Base-by-base conservation (phyloP, 208 protist species). In the Leishmania arabica region DNA sequence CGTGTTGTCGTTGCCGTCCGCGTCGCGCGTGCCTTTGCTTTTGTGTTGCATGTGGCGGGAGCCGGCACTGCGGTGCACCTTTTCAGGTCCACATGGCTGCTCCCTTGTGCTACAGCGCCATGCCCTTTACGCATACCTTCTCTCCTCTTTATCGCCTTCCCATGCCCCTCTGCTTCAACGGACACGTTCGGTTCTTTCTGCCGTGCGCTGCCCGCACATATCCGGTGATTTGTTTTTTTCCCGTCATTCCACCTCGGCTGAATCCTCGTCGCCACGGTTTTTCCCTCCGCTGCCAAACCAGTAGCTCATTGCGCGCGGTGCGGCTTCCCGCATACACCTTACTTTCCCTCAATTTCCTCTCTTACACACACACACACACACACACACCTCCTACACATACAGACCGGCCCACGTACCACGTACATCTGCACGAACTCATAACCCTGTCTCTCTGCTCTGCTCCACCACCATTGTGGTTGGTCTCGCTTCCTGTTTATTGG, bases 361-460 rank as follows among this genome's bases (percentile, higher is more conserved):
- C 4, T 21, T 21, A 54, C 9, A 21, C 51, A 17, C 15, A 54
- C 51, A 54, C 11, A 66, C 27, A 66, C 27, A 27, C 31, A 40
- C 34, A 34, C 34, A 34, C 31, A 34, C 27, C 3, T 37, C 37
- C 27, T 42, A 15, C 13, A 7, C 31, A 71, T 47, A 71, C 40
- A 71, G 42, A 7, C 21, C 5, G 1, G 17, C 40, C 7, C 40
- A 24, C 66, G 3, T 40, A 47, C 66, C 8, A 27, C 5, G 15
- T n/a, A 27, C 5, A 47, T 9, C 4, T 47, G n/a, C 66, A 71
- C 64, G 11, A 19, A 49, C 34, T 27, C 56, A 15, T 71, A 40
- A 49, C 40, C 56, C 70, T 68, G 40, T 34, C 79, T 58, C 79
- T 51, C 70, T 65, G 8, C 71, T 76, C 45, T 81, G 9, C 58